Conservation (phyloP, 345 rosid species). For the Cardamine resedifolia region DNA sequence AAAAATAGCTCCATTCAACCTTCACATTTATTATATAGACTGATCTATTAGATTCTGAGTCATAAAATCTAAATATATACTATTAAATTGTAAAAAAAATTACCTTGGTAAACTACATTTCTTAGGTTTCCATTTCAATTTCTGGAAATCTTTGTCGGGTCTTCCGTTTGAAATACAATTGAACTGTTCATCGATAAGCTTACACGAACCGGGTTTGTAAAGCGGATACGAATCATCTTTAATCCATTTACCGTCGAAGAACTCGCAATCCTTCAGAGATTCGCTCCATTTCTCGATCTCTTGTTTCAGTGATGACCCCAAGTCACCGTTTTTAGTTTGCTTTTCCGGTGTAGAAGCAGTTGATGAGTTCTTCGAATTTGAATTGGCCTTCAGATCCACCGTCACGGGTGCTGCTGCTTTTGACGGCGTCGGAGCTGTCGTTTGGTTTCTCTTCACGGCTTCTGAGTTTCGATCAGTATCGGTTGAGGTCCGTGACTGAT, state of each 20-base stretch:
- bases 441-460: slow-evolving; percentile 14
- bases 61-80: not conserved
- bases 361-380: slow-evolving; percentile 26
- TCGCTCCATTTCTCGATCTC: slow-evolving; percentile 48
- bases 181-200: slow-evolving; percentile 80
- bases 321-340: slow-evolving; percentile 38
- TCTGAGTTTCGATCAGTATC: slow-evolving; percentile 1
- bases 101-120: slow-evolving; percentile 92
- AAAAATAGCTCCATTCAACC: slow-evolving; percentile 70
- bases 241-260: slow-evolving; percentile 91
- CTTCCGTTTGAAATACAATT: slow-evolving; percentile 81
- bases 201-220: slow-evolving; percentile 83
- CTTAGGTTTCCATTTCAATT: slow-evolving; percentile 86
- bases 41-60: not conserved
- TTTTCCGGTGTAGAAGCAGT: slow-evolving; percentile 37
- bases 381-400: slow-evolving; percentile 34
- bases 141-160: slow-evolving; percentile 73
- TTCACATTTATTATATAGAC: slow-evolving; percentile 16
- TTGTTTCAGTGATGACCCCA: slow-evolving; percentile 40
- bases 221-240: slow-evolving; percentile 88
- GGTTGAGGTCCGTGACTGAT: slow-evolving; percentile 2
- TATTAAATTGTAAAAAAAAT: no score
- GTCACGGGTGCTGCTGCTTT: slow-evolving; percentile 25
- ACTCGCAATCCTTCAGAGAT: slow-evolving; percentile 63
- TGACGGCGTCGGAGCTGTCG: slow-evolving; percentile 21